Evolutionary conservation across 805 yeast genomes (phyloP).

Genomic region (Candida golubevii): DNA sequence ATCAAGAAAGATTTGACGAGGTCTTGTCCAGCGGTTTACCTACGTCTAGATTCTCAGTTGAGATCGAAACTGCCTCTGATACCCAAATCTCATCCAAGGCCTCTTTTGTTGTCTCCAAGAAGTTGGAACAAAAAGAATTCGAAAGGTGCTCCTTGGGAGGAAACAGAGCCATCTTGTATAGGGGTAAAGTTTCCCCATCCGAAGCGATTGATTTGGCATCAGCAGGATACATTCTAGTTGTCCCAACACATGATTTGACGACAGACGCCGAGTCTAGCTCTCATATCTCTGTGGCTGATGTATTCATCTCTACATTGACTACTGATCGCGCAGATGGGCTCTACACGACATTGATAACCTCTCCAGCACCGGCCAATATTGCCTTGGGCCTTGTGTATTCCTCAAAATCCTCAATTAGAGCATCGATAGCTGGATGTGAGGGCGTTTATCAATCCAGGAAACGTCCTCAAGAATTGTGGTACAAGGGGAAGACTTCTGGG

Average conservation of each 20-base stretch:
- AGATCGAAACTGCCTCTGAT: slow-evolving; percentile 3
- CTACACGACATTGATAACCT: slow-evolving; percentile 76
- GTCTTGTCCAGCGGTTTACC: slow-evolving; percentile 15
- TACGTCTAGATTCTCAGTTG: slow-evolving; percentile 15
- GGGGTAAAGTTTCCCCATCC: slow-evolving; percentile 17
- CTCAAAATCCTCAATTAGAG: slow-evolving; percentile 71
- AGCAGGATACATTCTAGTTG: slow-evolving; percentile 34
- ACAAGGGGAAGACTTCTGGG: slow-evolving; percentile 94
- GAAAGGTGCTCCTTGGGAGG: slow-evolving; percentile 21
- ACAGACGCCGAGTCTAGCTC: slow-evolving; percentile 20
- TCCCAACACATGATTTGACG: slow-evolving; percentile 25
- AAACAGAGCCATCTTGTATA: slow-evolving; percentile 27
- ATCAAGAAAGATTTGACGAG: slow-evolving; percentile 12
- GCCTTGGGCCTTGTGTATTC: slow-evolving; percentile 88
- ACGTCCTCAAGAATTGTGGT: slow-evolving; percentile 79
- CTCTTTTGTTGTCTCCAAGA: slow-evolving; percentile 20
- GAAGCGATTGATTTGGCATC: slow-evolving; percentile 26
- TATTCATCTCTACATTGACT: slow-evolving; percentile 49
- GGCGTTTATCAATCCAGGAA: slow-evolving; percentile 95
- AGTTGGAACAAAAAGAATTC: slow-evolving; percentile 15
- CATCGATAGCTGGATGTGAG: slow-evolving; percentile 72
- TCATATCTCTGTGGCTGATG: slow-evolving; percentile 36
- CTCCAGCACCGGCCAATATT: slow-evolving; percentile 51
- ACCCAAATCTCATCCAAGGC: slow-evolving; percentile 18
- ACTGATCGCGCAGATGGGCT: slow-evolving; percentile 88